Evolutionary conservation across 2,329 filamentous ascomycete genomes (phyloP), one percentile per base, ranked within the genome.

Genomic region (Alternaria panax): DNA sequence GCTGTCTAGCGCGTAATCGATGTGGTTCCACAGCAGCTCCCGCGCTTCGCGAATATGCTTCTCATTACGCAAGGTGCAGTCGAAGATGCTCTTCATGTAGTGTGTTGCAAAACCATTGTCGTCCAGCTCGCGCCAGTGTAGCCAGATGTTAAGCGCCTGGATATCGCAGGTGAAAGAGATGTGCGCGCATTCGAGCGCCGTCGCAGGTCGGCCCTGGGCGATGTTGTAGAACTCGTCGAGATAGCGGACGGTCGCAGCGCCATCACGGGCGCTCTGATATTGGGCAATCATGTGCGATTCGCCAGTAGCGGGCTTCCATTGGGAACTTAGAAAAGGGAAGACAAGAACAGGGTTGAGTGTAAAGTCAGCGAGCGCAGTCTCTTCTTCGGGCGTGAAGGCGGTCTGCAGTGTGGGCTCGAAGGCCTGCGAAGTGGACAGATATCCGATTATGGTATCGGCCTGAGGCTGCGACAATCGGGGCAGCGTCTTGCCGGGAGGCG

Each of bases 221-320:
- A 60, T 60, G 7, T 9, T 20, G 27, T 60, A 60, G 28, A 55
- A 52, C n/a, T 60, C 41, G 34, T 60, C 52, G 40, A 60, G 57
- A 47, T 56, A 60, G 52, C 52, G 47, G 32, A 60, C 40, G 43
- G 56, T 56, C 9, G 57, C 22, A 30, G 57, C 51, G 32, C 57
- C 51, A 51, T 59, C 38, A 7, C 51, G 51, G 30, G 51, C 57
- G 51, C 51, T 54, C 45, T 51, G 45, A 16, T 9, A 18, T 28
- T 59, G 50, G 12, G 50, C 43, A 50, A 59, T 42, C 7, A 54
- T 45, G 20, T 54, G 45, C 18, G 51, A 54, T 36, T 54, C 57
- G 38, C 51, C 45, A 1, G 51, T 34, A 41, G 51, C 57, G 34
- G 57, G 51, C 22, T 51, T 38, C 55, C 43, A 54, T 30, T 54